These are phyloP conservation scores for Neopestalotiopsis rosae DNA, from an alignment of 2,329 filamentous ascomycete genomes.

Conservation along the genomic window DNA sequence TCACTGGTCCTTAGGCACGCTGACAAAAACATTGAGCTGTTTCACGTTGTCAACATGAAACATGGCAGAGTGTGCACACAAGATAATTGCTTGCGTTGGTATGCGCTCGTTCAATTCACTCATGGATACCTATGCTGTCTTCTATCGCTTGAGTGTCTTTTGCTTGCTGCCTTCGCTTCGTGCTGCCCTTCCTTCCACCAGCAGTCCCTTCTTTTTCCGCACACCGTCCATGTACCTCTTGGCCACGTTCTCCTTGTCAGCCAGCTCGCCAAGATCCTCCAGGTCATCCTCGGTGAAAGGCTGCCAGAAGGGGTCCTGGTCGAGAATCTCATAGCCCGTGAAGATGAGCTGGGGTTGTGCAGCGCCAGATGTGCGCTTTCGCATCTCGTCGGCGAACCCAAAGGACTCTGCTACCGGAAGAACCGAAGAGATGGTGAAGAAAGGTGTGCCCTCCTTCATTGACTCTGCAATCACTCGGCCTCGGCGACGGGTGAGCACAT, in stretches of 20 bases:
- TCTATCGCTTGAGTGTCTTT: slow-evolving; percentile 68
- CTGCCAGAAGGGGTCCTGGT: slow-evolving; percentile 98
- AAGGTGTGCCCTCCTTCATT: slow-evolving; percentile 93
- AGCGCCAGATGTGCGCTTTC: slow-evolving; percentile 88
- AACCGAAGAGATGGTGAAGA: slow-evolving; percentile 89
- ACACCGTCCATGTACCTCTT: slow-evolving; percentile 96
- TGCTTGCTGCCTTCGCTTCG: slow-evolving; percentile 93
- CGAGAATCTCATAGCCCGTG: slow-evolving; percentile 87
- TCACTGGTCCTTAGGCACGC: background rate
- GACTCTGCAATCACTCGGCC: slow-evolving; percentile 88
- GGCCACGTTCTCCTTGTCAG: slow-evolving; percentile 93
- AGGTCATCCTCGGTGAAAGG: slow-evolving; percentile 95
- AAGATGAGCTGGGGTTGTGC: slow-evolving; percentile 94
- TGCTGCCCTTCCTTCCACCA: slow-evolving; percentile 78
- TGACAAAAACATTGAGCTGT: background rate
- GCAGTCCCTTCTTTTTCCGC: slow-evolving; percentile 82
- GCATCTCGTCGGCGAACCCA: slow-evolving; percentile 94
- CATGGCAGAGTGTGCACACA: background rate
- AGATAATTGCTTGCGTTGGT: background rate
- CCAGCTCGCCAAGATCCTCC: slow-evolving; percentile 93
- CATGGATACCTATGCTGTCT: background rate
- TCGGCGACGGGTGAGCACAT: slow-evolving; percentile 92
- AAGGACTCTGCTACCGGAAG: slow-evolving; percentile 95
- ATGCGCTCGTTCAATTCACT: background rate
- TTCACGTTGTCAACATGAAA: background rate